These are phyloP conservation scores for Pseudophaeomoniella oleicola DNA, from an alignment of 2,329 filamentous ascomycete genomes.

Conservation along the genomic window DNA sequence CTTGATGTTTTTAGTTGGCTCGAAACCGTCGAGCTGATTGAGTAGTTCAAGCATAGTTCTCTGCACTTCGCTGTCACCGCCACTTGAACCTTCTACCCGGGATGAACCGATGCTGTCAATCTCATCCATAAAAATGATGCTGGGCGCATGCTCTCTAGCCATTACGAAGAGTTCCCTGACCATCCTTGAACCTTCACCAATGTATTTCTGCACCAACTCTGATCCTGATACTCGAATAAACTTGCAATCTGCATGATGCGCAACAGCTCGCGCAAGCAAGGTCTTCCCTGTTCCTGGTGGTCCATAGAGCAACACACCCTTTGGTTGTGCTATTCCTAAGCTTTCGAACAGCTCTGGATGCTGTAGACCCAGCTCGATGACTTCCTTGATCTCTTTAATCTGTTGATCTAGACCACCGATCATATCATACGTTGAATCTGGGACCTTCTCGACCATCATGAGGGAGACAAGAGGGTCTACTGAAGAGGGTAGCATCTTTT, in stretches of 20 bases:
- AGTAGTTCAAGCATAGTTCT: constrained; percentile 96
- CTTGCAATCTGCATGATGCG: constrained; percentile 97
- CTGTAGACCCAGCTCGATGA: constrained; percentile 95
- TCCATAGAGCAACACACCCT: constrained; percentile 91
- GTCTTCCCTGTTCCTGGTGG: constrained; percentile 97
- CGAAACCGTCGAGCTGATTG: constrained; percentile 96
- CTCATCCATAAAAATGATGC: constrained; percentile 99
- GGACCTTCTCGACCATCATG: constrained; percentile 99
- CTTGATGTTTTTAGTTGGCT: constrained; percentile 99
- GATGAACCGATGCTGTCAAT: constrained; percentile 98
- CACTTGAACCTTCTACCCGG: constrained; percentile 86
- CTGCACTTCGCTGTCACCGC: constrained; percentile 94
- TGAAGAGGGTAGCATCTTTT: constrained; percentile 95
- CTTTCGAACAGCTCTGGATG: constrained; percentile 98
- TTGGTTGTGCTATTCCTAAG: constrained; percentile 95
- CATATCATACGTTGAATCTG: constrained; percentile 99
- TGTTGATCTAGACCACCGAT: constrained; percentile 97
- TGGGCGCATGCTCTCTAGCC: constrained; percentile 93
- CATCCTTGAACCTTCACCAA: constrained; percentile 95
- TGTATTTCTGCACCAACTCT: constrained; percentile 97
- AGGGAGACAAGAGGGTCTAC: constrained; percentile 96
- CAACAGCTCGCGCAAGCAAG: constrained; percentile 81
- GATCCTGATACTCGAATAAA: constrained; percentile 96
- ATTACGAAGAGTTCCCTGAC: constrained; percentile 98
- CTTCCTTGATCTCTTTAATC: constrained; percentile 99